These are phyloP conservation scores for Camillea tinctor DNA, from an alignment of 2,329 filamentous ascomycete genomes.

Conservation along the genomic window DNA sequence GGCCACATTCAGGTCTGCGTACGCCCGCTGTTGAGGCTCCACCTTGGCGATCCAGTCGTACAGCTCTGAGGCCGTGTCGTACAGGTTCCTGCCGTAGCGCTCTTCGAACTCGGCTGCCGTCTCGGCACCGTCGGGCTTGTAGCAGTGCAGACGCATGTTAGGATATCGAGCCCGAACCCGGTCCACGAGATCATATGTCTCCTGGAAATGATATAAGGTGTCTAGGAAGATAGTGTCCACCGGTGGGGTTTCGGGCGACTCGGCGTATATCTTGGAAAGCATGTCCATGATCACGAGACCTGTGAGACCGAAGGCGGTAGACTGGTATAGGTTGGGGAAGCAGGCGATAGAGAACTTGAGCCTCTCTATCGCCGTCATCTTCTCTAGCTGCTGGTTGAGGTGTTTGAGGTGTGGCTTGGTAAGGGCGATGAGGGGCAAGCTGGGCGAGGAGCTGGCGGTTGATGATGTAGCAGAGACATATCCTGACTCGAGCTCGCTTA, in stretches of 20 bases:
- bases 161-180: conserved; percentile 75
- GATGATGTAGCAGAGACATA: conserved; percentile 67
- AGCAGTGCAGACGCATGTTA: conserved; percentile 78
- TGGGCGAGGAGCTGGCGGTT: conserved; percentile 59
- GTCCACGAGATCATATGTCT: conserved; percentile 73
- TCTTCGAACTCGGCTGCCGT: conserved; percentile 75
- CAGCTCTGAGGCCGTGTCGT: conserved; percentile 80
- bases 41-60: conserved; percentile 99
- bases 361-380: conserved; percentile 86
- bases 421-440: conserved; percentile 77
- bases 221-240: conserved; percentile 78
- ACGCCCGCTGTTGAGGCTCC: conserved; percentile 90
- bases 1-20: conserved; percentile 80
- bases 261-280: conserved; percentile 69
- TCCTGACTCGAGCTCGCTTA: conserved; percentile 69
- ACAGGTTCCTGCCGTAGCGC: conserved; percentile 78
- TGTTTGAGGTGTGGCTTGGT: conserved; percentile 85
- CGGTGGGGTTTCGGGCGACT: conserved; percentile 58
- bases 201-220: conserved; percentile 78
- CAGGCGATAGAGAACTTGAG: conserved; percentile 89
- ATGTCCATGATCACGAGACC: conserved; percentile 83
- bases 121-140: conserved; percentile 76
- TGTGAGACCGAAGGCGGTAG: conserved; percentile 78
- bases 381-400: conserved; percentile 85
- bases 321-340: conserved; percentile 86